Base-by-base conservation (phyloP, 73 alveolate species). In the Paramecium tetraurelia region DNA sequence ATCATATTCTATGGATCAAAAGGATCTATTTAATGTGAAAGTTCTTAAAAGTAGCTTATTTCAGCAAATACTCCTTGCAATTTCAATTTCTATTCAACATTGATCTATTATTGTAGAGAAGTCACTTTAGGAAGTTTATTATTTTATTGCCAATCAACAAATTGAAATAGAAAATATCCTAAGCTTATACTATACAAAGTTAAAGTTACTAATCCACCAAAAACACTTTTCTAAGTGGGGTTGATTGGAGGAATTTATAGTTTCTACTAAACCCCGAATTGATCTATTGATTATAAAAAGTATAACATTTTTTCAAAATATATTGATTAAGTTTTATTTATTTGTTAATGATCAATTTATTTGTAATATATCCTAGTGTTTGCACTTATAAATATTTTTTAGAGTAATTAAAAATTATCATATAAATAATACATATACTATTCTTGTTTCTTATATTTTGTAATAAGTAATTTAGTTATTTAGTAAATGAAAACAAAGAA, bases 1-100 rank as follows among this genome's bases (percentile, higher is more conserved):
- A 38, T 75, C 40, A 75, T 16, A 35, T 75, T 75, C 5, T 35
- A n/a, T n/a, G 87, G 87, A 75, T 75, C 87, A 33, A 75, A 75
- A 31, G 87, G 87, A 75, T 75, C 87, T 11, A 38, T 35, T 14
- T 38, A 16, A 4, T 41, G 10, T 75, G 24, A 40, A 9, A 9
- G 5, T 7, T 18, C 24, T 11, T 7, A 18, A 9, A 63, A 63
- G 27, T 63, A 18, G 29, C 20, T 22, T 27, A 63, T 63, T 27
- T 63, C 84, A 63, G 46, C 41, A 63, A 63, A 27, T 27, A 27
- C 24, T 9, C 46, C 84, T 12, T 27, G 2, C 3, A 20, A 12
- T 27, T 63, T 14, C 16, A 63, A 40, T 22, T 4, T 63, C 24
- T 63, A 21, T 12, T 40, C 22, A 5, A 0, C 6, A 22, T 12